These are phyloP conservation scores for Pyrenophora tritici-repentis DNA, from an alignment of 2,329 filamentous ascomycete species.

Conservation along the genomic window DNA sequence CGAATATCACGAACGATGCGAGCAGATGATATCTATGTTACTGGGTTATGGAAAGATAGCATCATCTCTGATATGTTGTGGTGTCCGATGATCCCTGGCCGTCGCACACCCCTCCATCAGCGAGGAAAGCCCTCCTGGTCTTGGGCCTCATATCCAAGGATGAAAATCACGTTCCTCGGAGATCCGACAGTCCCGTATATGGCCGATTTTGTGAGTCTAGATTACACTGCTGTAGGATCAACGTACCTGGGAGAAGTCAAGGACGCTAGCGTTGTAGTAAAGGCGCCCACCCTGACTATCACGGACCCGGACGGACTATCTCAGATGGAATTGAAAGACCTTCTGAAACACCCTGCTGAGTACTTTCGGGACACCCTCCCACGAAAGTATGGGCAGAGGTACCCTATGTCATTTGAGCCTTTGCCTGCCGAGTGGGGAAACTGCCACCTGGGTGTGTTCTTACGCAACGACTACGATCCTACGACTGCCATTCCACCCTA, in stretches of 20 bases:
- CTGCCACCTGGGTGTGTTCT: background rate
- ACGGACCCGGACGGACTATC: background rate
- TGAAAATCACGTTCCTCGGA: too few species aligned
- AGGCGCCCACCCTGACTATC: background rate
- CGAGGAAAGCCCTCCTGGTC: background rate
- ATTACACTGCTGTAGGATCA: background rate
- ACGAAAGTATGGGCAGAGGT: too few species aligned
- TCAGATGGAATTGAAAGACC: too few species aligned
- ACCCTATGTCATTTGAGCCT: too few species aligned
- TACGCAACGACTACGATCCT: background rate
- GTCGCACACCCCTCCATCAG: background rate
- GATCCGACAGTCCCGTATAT: too few species aligned
- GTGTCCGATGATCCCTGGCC: accelerated
- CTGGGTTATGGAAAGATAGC: background rate
- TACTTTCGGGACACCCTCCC: background rate
- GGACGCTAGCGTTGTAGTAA: background rate
- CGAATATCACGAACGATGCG: background rate
- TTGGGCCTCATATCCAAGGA: background rate
- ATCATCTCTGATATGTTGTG: background rate
- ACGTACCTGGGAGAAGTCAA: background rate
- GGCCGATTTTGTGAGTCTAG: background rate
- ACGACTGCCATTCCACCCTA: background rate
- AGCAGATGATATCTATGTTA: background rate
- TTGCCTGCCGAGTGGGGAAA: too few species aligned
- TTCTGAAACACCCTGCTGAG: too few species aligned